A percentile compares a stretch with the other conserved stretches of the same genome.
Conservation (phyloP, 352 stramenopile species). For the Aphanomyces stellatus region DNA sequence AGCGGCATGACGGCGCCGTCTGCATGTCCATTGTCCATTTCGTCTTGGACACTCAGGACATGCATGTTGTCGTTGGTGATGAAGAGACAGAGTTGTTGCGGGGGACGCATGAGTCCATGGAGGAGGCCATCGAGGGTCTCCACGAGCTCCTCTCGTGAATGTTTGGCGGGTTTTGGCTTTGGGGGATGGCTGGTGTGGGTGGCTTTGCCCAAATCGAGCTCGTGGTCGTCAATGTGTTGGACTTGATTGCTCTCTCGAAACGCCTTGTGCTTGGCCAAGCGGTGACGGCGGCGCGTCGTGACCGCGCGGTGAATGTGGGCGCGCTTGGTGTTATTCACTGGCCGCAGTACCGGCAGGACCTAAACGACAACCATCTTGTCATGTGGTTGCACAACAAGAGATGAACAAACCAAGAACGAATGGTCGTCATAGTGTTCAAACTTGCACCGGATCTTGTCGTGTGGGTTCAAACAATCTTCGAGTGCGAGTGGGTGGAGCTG, state of each 20-base stretch:
- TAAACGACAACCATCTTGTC: neutral
- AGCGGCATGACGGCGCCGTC: conserved; percentile 26
- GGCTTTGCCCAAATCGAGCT: conserved; percentile 18
- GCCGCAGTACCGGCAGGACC: conserved; percentile 40
- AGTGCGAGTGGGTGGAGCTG: conserved; percentile 74
- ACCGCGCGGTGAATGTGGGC: conserved; percentile 23
- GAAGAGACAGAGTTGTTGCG: conserved; percentile 68
- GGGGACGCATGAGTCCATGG: conserved; percentile 52
- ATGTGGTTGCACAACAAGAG: neutral
- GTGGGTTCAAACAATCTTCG: conserved; percentile 66
- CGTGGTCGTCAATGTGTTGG: neutral
- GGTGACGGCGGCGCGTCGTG: conserved; percentile 39
- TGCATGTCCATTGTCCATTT: conserved; percentile 55
- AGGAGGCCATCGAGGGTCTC: conserved; percentile 46
- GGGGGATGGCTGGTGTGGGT: conserved; percentile 24
- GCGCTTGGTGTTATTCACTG: conserved; percentile 31
- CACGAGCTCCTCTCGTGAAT: conserved; percentile 33
- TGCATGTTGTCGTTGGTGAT: conserved; percentile 44
- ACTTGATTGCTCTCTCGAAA: conserved; percentile 42
- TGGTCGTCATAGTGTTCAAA: conserved; percentile 84
- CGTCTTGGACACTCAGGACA: conserved; percentile 58
- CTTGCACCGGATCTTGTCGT: conserved; percentile 66
- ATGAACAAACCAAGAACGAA: conserved; percentile 33
- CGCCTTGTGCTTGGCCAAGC: conserved; percentile 22
- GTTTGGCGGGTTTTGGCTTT: neutral